Conservation (phyloP, 441 rosid species). For the Hura crepitans region DNA sequence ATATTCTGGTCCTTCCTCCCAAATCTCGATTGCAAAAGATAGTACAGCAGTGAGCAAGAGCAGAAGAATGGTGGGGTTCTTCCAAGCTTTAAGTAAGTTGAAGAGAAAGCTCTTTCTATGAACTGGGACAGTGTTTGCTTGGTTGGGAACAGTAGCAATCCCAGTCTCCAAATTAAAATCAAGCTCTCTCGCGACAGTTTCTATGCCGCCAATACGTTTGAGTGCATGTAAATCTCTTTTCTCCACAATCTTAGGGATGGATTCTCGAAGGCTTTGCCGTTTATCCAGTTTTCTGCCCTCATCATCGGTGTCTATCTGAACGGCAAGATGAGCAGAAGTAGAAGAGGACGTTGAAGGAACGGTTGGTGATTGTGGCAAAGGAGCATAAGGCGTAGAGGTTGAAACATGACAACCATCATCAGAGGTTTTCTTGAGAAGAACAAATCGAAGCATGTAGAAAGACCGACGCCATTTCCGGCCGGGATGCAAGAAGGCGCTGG, state of each 20-base stretch:
- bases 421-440: slow-evolving; percentile 9
- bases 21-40: slow-evolving; percentile 24
- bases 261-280: no score
- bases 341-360: slow-evolving; percentile 5
- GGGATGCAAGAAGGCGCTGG: no score
- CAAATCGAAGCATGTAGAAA: not conserved
- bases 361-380: not conserved
- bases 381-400: not conserved
- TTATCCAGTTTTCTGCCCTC: not conserved
- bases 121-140: not conserved
- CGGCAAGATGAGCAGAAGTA: not conserved
- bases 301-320: slow-evolving; percentile 1
- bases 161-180: slow-evolving; percentile 21
- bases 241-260: slow-evolving; percentile 14
- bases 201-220: slow-evolving; percentile 18
- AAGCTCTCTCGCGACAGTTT: slow-evolving; percentile 1
- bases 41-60: slow-evolving; percentile 19
- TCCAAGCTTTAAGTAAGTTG: slow-evolving; percentile 19
- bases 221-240: slow-evolving; percentile 12
- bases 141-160: not conserved
- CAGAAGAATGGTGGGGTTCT: slow-evolving; percentile 17
- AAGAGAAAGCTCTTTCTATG: not conserved
- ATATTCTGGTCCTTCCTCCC: slow-evolving; percentile 17
- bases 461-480: slow-evolving; percentile 19
- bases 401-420: not conserved